Evolutionary conservation across 1,284 basidiomycete species (phyloP).

Genomic region (Cystobasidiaceae sp.): DNA sequence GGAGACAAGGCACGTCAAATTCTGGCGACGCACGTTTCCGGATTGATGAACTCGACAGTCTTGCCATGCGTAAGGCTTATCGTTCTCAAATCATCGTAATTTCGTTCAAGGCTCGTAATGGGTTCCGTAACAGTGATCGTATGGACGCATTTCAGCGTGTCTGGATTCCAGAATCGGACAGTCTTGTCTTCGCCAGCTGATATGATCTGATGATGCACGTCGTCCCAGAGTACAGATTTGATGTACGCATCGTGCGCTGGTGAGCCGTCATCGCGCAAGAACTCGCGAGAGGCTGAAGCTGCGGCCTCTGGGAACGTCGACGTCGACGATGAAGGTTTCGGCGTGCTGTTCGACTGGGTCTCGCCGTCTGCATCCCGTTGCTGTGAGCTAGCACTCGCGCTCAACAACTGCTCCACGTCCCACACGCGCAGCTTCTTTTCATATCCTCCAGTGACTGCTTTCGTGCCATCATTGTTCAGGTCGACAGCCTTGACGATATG

Average conservation of each 20-base stretch:
- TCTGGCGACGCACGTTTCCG: constrained; percentile 45
- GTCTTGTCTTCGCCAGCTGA: constrained; percentile 86
- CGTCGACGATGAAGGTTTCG: constrained; percentile 57
- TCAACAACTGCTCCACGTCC: constrained; percentile 68
- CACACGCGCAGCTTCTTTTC: constrained; percentile 97
- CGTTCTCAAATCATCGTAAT: constrained; percentile 43
- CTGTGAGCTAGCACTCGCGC: neutral
- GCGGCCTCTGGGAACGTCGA: constrained; percentile 48
- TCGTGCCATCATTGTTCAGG: constrained; percentile 61
- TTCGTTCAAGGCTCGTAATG: constrained; percentile 85
- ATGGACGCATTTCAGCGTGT: constrained; percentile 10
- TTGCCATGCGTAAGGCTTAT: constrained; percentile 85
- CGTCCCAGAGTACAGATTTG: constrained; percentile 89
- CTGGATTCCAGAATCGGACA: constrained; percentile 59
- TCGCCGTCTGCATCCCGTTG: constrained; percentile 58
- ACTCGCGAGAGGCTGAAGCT: constrained; percentile 10
- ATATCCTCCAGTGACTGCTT: constrained; percentile 85
- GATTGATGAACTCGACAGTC: constrained; percentile 71
- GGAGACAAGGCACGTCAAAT: neutral
- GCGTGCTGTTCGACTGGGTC: constrained; percentile 55
- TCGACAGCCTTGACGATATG: constrained; percentile 97
- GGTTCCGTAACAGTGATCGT: constrained; percentile 6
- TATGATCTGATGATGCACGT: constrained; percentile 70
- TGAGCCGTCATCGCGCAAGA: constrained; percentile 22
- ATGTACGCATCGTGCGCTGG: constrained; percentile 73